A percentile compares a stretch with the other conserved stretches of the same genome.
These are phyloP conservation scores for Termitomyces bulborhizus DNA, from an alignment of 768 basidiomycete species.

Conservation along the genomic window DNA sequence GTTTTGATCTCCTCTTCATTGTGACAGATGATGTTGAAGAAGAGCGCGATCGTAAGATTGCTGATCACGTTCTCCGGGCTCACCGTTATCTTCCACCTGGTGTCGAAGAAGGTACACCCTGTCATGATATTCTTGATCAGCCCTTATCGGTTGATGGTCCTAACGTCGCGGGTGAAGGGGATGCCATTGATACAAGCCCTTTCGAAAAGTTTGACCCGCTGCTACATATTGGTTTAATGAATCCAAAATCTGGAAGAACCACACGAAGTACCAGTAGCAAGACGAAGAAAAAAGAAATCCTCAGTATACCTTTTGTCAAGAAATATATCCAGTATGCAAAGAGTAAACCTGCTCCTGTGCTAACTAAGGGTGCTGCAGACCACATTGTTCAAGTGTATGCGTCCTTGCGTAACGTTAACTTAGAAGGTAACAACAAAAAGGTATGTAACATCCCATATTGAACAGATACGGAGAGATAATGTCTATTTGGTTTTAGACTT, in stretches of 20 bases:
- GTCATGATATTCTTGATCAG: conserved; percentile 82
- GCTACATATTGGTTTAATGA: conserved; percentile 76
- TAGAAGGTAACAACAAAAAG: conserved; percentile 85
- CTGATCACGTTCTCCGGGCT: conserved; percentile 96
- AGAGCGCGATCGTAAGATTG: conserved; percentile 86
- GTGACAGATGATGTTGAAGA: conserved; percentile 99
- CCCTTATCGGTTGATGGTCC: conserved; percentile 85
- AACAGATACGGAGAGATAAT: not conserved
- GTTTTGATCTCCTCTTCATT: conserved; percentile 97
- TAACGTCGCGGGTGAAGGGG: conserved; percentile 41
- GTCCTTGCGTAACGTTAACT: conserved; percentile 84
- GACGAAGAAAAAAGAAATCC: conserved; percentile 71
- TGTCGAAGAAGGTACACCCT: conserved; percentile 92
- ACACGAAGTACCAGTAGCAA: conserved; percentile 52
- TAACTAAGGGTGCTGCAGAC: conserved; percentile 93
- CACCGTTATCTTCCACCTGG: conserved; percentile 96
- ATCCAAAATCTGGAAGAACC: conserved; percentile 36
- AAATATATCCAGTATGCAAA: conserved; percentile 99
- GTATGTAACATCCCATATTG: conserved; percentile 27
- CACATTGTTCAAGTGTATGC: conserved; percentile 92
- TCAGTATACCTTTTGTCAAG: conserved; percentile 93
- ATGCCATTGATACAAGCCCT: conserved; percentile 66
- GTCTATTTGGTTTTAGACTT: conserved; percentile 55
- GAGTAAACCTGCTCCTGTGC: conserved; percentile 72
- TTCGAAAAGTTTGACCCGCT: conserved; percentile 98